phyloP scores from a whole-genome alignment of 2,329 filamentous ascomycete genomes.

The Aspergillus terreus region DNA sequence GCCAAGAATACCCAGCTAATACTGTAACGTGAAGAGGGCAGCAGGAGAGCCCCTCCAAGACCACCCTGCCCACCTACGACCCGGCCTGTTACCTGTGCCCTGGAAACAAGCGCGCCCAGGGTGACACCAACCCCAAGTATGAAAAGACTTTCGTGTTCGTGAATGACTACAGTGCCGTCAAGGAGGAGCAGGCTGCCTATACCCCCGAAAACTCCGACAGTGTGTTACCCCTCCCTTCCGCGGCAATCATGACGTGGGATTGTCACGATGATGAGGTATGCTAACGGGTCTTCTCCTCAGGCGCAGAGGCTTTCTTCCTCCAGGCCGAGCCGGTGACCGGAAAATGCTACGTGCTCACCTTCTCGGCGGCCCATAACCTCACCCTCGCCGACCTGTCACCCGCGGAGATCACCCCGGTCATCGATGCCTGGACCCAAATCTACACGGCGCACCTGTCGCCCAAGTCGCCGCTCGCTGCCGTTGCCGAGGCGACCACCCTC shows the following conservation, averaged over 20 bases:
- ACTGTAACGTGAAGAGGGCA: constrained; percentile 57
- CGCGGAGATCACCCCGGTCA: constrained; percentile 71
- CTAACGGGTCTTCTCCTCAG: constrained; percentile 38
- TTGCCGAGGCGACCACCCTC: constrained; percentile 45
- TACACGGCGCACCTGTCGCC: constrained; percentile 78
- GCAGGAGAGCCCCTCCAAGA: constrained; percentile 68
- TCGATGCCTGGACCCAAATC: constrained; percentile 87
- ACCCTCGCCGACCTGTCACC: constrained; percentile 87
- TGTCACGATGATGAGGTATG: neutral
- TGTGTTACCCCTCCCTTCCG: constrained; percentile 25
- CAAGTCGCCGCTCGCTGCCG: constrained; percentile 58
- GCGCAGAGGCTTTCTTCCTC: constrained; percentile 71
- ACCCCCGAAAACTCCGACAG: constrained; percentile 49
- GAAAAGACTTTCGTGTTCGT: constrained; percentile 87
- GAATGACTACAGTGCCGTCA: constrained; percentile 96
- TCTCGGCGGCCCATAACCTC: constrained; percentile 83
- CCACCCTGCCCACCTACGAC: constrained; percentile 74
- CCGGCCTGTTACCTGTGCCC: constrained; percentile 93
- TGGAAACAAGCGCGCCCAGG: constrained; percentile 81
- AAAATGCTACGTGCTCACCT: constrained; percentile 95
- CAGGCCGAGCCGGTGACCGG: constrained; percentile 83
- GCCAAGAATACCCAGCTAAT: constrained; percentile 1
- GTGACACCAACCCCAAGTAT: constrained; percentile 82
- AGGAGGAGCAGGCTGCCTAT: constrained; percentile 86
- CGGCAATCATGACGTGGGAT: too few species aligned